Base-by-base conservation (phyloP, 164 flowering plant species). In the Piper longum region DNA sequence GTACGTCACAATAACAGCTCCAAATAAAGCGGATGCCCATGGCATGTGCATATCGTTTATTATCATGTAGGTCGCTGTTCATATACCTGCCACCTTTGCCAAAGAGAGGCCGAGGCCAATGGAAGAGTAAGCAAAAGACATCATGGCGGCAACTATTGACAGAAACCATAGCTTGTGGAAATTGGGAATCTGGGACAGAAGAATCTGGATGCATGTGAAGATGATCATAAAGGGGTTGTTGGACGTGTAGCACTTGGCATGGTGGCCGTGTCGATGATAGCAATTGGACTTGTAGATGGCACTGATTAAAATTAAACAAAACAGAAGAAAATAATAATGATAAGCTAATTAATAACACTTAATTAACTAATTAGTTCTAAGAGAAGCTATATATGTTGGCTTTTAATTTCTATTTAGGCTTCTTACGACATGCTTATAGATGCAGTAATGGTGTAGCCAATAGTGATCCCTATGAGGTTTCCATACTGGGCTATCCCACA, bases 401-500 rank as follows among this genome's bases (percentile, higher is more conserved):
- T 26, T 26, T 26, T 26, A 26, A 9, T 3, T 48, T 48, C 3
- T 12, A 3, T 11, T 44, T 44, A 44, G 2, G 9, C 14, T 9
- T 69, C 99, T 85, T 77, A 93, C 99, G 82, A 97, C 96, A 93
- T 87, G 66, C 99, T 93, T 42, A 93, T 90, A 3, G 97, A 83
- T 14, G 97, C 88, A 16, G 99, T 93, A 68, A 93, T 88, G 36
- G 97, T 93, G 82, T 93, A 93, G 56, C 99, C 99, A 60, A 93
- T 77, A 2, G 87, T 72, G n/a, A 82, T 69, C 7, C 97, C 99
- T 0, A 87, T 54, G 0, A 90, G 85, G 67, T 88, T 88, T 1
- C 68, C 80, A 66, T 90, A 90, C 60, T 93, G 97, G 67, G 95
- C 92, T 60, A 88, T 11, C 1, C 92, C 97, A 82, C 99, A 93